phyloP scores from a whole-genome alignment of 768 basidiomycete species.

The Punctularia strigosozonata region DNA sequence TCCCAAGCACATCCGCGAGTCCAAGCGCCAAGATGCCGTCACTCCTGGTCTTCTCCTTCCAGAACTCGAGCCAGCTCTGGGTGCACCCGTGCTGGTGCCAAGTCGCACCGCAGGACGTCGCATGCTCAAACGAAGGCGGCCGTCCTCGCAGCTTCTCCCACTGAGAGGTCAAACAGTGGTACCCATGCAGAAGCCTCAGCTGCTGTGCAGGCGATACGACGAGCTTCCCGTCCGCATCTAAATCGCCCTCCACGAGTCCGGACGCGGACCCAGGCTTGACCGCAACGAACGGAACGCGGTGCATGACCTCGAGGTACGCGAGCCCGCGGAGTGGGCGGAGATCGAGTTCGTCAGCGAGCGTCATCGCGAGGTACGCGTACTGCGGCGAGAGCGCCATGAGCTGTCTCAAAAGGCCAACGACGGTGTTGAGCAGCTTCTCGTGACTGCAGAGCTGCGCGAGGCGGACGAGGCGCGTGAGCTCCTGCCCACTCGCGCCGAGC shows the following conservation, averaged over 20 bases:
- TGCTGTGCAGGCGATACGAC: constrained; percentile 47
- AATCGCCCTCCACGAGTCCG: constrained; percentile 19
- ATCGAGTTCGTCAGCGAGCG: constrained; percentile 58
- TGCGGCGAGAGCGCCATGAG: constrained; percentile 51
- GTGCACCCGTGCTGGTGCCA: constrained; percentile 67
- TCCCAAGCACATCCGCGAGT: constrained; percentile 56
- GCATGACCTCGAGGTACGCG: constrained; percentile 68
- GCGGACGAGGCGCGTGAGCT: constrained; percentile 47
- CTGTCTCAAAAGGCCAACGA: constrained; percentile 45
- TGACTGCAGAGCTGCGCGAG: constrained; percentile 62
- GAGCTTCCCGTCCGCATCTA: constrained; percentile 32
- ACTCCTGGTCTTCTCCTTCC: constrained; percentile 62
- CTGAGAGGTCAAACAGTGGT: constrained; percentile 50
- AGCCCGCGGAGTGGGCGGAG: constrained; percentile 46
- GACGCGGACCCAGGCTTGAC: constrained; percentile 12
- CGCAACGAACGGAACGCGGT: constrained; percentile 34
- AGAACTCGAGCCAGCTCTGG: constrained; percentile 68
- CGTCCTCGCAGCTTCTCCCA: constrained; percentile 54
- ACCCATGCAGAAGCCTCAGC: constrained; percentile 56
- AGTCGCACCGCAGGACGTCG: constrained; percentile 46
- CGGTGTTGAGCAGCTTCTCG: constrained; percentile 43
- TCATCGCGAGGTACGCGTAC: constrained; percentile 65
- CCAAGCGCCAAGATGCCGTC: constrained; percentile 49
- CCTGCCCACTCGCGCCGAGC: constrained; percentile 19
- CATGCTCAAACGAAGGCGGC: constrained; percentile 56